Conservation (phyloP, 345 rosid species). For the Brassica nigra region DNA sequence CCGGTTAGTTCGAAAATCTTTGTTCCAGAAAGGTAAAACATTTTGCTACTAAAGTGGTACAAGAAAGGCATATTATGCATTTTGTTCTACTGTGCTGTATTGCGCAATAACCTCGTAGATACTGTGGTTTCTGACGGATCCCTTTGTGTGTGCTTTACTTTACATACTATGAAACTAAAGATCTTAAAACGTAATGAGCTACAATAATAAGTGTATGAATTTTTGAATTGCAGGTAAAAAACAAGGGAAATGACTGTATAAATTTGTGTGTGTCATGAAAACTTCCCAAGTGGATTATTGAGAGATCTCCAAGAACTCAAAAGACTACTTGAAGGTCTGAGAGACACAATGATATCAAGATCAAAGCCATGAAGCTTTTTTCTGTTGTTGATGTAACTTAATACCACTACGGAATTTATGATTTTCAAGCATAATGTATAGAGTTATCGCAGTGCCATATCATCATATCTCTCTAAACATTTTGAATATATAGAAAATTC, state of each 20-base stretch:
- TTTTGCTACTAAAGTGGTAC: too few relatives aligned
- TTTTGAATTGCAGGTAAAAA: constrained; percentile 52
- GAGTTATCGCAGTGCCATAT: constrained; percentile 1
- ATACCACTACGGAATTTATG: not conserved
- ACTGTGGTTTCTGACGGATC: not conserved
- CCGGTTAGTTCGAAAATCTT: constrained; percentile 82
- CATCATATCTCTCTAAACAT: not conserved
- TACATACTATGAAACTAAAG: not conserved
- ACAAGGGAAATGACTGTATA: constrained; percentile 50
- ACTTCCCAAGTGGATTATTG: constrained; percentile 18
- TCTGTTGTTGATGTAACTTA: constrained; percentile 4
- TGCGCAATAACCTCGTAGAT: not conserved
- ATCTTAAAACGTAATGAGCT: constrained; percentile 11
- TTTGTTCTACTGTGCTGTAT: not conserved
- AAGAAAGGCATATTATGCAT: not conserved
- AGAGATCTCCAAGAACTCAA: constrained; percentile 22
- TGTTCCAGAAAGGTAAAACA: constrained; percentile 85
- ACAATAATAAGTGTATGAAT: constrained; percentile 19
- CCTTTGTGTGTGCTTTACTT: not conserved
- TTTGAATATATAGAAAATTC: constrained; percentile 1
- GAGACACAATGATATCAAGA: constrained; percentile 1
- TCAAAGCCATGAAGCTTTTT: constrained; percentile 12
- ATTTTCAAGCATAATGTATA: constrained; percentile 22
- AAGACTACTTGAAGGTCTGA: constrained; percentile 11
- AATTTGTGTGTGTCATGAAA: constrained; percentile 19